Evolutionary conservation across 129 eudicot genomes (phyloP).

Genomic region (Arctium minus): DNA sequence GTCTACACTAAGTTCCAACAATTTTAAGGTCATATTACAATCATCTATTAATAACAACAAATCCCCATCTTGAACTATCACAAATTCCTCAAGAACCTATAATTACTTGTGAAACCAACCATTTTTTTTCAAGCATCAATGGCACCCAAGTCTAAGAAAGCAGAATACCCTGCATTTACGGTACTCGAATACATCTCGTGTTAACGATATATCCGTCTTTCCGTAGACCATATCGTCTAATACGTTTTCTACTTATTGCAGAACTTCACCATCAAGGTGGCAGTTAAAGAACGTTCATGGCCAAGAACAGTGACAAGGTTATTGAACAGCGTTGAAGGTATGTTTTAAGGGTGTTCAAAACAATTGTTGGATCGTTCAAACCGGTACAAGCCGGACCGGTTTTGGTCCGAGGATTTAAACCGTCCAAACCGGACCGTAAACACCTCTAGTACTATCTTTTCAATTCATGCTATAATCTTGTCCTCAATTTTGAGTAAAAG

Average conservation of each 20-base stretch:
- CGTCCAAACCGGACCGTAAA: no score
- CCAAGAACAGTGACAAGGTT: slow-evolving; percentile 16
- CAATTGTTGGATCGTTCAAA: no score
- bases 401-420: no score
- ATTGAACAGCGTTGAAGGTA: slow-evolving; percentile 10
- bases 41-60: slow-evolving; percentile 1
- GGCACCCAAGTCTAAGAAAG: not conserved
- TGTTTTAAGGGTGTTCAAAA: not conserved
- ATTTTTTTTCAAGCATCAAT: not conserved
- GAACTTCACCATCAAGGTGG: slow-evolving; percentile 34
- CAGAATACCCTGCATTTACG: slow-evolving; percentile 9
- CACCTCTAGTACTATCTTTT: not conserved
- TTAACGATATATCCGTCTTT: not conserved
- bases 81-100: not conserved
- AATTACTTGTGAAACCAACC: not conserved
- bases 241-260: slow-evolving; percentile 6
- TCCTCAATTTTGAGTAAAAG: not conserved
- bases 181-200: not conserved
- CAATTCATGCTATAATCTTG: not conserved
- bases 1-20: no score
- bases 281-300: slow-evolving; percentile 8
- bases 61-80: not conserved
- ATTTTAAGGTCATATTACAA: not conserved
- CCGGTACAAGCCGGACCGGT: no score
- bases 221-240: not conserved